These are phyloP conservation scores for Tephrocybe sp. DNA, from an alignment of 768 basidiomycete species.

Conservation along the genomic window DNA sequence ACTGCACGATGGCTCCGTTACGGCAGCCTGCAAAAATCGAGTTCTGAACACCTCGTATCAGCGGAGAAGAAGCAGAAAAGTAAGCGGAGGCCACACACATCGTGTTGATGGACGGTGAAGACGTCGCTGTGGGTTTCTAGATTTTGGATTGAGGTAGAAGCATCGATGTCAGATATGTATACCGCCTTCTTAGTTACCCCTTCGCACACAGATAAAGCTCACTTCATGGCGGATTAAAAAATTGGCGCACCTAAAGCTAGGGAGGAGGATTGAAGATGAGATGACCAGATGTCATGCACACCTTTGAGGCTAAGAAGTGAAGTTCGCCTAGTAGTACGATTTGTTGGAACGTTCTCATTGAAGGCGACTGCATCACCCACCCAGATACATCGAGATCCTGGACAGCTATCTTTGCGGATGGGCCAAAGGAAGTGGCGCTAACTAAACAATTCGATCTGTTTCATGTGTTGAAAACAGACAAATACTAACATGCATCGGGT, in stretches of 20 bases:
- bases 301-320: constrained; percentile 35
- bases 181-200: constrained; percentile 56
- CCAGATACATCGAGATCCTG: constrained; percentile 39
- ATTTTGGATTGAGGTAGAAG: constrained; percentile 29
- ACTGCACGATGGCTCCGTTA: constrained; percentile 57
- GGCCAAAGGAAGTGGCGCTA: constrained; percentile 61
- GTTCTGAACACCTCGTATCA: constrained; percentile 31
- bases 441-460: not conserved
- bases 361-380: constrained; percentile 32
- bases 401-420: constrained; percentile 49
- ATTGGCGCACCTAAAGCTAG: constrained; percentile 51
- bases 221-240: not conserved
- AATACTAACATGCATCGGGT: constrained; percentile 47
- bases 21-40: constrained; percentile 57
- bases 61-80: not conserved
- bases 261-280: constrained; percentile 46
- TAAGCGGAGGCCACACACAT: constrained; percentile 34
- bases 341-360: too few species aligned
- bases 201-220: constrained; percentile 20
- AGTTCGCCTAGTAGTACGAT: constrained; percentile 34
- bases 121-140: constrained; percentile 64
- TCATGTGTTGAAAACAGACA: not conserved
- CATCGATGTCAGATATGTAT: constrained; percentile 51
- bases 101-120: constrained; percentile 54
- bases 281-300: constrained; percentile 57